Evolutionary conservation across 2,329 filamentous ascomycete species (phyloP), one percentile per base, ranked within the genome.

Genomic region (Chrysoporthe deuterocubensis): DNA sequence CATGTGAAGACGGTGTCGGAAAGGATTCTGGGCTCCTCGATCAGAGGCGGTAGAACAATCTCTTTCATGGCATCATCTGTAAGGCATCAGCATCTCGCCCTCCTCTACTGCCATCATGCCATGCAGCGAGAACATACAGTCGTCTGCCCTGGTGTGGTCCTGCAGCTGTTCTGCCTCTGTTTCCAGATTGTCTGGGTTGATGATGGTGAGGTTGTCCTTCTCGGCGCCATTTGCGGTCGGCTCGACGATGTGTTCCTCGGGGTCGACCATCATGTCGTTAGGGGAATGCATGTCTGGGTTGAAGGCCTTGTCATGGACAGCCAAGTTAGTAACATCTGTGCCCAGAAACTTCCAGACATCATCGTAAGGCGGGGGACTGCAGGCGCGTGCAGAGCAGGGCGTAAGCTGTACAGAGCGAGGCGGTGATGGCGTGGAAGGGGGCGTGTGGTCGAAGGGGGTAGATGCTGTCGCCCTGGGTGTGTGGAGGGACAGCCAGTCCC

Each of bases 11-110:
- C 81, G 52, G 85, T 85, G 77, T 97, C 93, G 65, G 90, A 90
- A 71, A 95, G 85, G 44, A 91, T 90, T 75, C 93, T 92, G 71
- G 94, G 89, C 72, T 97, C 93, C 72, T 93, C 89, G 70, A 82
- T 73, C 60, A 94, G 82, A 65, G 90, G 89, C 13, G 89, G 89
- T 68, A 98, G 86, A 72, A 94, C 89, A 72, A 90, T 82, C 74
- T 92, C 90, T 82, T 91, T 92, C 88, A 98, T 97, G 62, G 92
- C 91, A 72, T 96, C 92, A 80, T 89, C 92, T 94, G 74, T 66
- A 72, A 48, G 56, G 42, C 46, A 73, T 79, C 71, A 79, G 75
- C 69, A 71, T 67, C 26, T 42, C 18, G 6, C 21, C 18, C 40
- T 32, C 34, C 46, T 43, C 50, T 26, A n/a, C 34, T 26, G n/a